Evolutionary conservation across 495 filamentous ascomycete genomes (phyloP).

Genomic region (Penicillium arizonense): DNA sequence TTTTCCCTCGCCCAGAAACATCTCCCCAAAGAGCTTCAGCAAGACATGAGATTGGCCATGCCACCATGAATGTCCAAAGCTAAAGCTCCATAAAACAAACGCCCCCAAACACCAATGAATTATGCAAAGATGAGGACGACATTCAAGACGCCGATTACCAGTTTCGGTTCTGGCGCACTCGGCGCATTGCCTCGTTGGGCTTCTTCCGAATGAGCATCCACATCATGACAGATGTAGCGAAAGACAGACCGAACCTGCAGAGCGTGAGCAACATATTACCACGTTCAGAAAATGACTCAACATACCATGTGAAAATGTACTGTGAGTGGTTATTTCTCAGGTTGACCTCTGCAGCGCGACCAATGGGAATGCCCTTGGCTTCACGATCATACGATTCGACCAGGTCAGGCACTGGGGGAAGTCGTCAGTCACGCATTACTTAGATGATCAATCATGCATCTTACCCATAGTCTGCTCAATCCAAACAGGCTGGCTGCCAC

Average conservation of each 20-base stretch:
- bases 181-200: slow-evolving; percentile 65
- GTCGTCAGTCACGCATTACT: slow-evolving; percentile 13
- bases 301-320: slow-evolving; percentile 98
- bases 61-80: slow-evolving; percentile 39
- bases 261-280: slow-evolving; percentile 18
- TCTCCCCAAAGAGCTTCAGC: slow-evolving; percentile 78
- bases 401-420: slow-evolving; percentile 66
- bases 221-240: slow-evolving; percentile 91
- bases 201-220: slow-evolving; percentile 89
- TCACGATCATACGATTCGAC: slow-evolving; percentile 67
- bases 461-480: slow-evolving; percentile 94
- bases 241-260: slow-evolving; percentile 79
- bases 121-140: slow-evolving; percentile 9
- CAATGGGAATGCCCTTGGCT: slow-evolving; percentile 85
- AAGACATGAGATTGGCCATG: slow-evolving; percentile 73
- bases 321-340: slow-evolving; percentile 94
- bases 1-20: slow-evolving; percentile 82
- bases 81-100: slow-evolving; percentile 12
- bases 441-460: slow-evolving; percentile 1
- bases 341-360: slow-evolving; percentile 87
- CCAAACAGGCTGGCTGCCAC: slow-evolving; percentile 86
- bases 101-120: slow-evolving; percentile 23
- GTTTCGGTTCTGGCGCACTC: slow-evolving; percentile 76
- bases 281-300: slow-evolving; percentile 3
- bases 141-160: slow-evolving; percentile 55